phyloP scores from a whole-genome alignment of 345 rosid genomes.

The Raphanus raphanistrum region DNA sequence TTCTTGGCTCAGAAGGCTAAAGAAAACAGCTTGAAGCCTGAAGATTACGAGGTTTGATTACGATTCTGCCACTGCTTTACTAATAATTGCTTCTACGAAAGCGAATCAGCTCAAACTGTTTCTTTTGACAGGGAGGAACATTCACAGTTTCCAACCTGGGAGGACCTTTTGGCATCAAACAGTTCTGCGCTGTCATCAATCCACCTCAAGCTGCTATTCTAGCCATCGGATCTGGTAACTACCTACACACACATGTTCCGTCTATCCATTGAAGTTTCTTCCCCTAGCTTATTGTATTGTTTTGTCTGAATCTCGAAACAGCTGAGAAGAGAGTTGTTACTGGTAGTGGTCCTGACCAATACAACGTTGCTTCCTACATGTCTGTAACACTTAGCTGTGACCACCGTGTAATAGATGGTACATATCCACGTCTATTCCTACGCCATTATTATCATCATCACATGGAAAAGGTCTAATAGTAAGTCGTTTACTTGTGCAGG shows the following conservation, averaged over 20 bases:
- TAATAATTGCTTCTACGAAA: not conserved
- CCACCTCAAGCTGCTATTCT: conserved; percentile 97
- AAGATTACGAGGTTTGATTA: conserved; percentile 81
- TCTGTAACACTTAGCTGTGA: conserved; percentile 90
- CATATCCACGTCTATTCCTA: conserved; percentile 7
- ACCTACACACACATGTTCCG: not conserved
- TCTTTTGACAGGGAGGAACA: conserved; percentile 79
- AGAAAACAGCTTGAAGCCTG: conserved; percentile 88
- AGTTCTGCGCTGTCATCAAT: conserved; percentile 89
- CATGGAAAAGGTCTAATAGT: not conserved
- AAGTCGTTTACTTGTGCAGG: conserved; percentile 43
- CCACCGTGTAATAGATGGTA: conserved; percentile 96
- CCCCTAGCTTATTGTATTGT: not conserved
- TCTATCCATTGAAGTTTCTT: conserved; percentile 3
- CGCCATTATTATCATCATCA: not conserved
- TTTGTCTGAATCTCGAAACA: conserved; percentile 39
- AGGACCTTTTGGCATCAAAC: conserved; percentile 95
- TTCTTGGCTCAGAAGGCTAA: conserved; percentile 83
- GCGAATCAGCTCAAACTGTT: conserved; percentile 7
- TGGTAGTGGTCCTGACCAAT: conserved; percentile 64
- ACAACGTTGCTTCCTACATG: conserved; percentile 77
- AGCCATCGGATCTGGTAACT: conserved; percentile 85
- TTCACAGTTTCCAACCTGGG: conserved; percentile 95
- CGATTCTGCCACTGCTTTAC: not conserved
- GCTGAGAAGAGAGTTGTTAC: conserved; percentile 92